Conservation (phyloP, 805 yeast genomes). For the Clavispora vitiphila region DNA sequence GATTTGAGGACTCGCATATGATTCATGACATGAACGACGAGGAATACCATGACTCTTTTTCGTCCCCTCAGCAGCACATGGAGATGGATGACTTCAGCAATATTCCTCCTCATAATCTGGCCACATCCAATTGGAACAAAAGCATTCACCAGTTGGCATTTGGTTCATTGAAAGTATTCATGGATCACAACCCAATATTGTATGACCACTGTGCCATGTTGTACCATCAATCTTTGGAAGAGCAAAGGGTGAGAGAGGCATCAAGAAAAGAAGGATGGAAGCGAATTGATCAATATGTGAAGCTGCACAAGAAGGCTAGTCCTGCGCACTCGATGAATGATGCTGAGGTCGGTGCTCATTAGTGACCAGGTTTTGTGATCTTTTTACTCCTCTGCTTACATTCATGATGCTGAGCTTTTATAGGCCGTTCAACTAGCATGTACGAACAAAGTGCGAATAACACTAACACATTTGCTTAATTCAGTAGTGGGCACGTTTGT, state of each 20-base stretch:
- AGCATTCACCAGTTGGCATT: slow-evolving; percentile 88
- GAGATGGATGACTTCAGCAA: slow-evolving; percentile 30
- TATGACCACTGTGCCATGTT: slow-evolving; percentile 90
- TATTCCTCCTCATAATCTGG: slow-evolving; percentile 40
- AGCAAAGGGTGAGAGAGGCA: slow-evolving; percentile 58
- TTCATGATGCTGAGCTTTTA: background rate
- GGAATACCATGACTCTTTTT: slow-evolving; percentile 39
- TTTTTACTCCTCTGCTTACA: too few species aligned
- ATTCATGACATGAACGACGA: slow-evolving; percentile 38
- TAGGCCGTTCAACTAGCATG: background rate
- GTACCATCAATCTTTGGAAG: slow-evolving; percentile 75
- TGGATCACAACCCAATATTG: slow-evolving; percentile 86
- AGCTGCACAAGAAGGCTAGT: slow-evolving; percentile 10
- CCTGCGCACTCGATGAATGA: slow-evolving; percentile 5
- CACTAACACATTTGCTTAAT: background rate
- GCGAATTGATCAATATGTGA: slow-evolving; percentile 58
- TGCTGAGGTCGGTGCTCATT: slow-evolving; percentile 10
- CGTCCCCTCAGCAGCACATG: slow-evolving; percentile 28
- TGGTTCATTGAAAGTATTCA: slow-evolving; percentile 83
- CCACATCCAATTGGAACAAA: slow-evolving; percentile 80
- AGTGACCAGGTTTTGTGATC: background rate
- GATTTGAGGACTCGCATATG: slow-evolving; percentile 12
- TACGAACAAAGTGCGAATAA: background rate
- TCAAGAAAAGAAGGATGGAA: slow-evolving; percentile 69
- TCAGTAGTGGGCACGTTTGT: too few species aligned